Base-by-base conservation (phyloP, 805 yeast species). In the Cyberlindnera euphorbiiphila region DNA sequence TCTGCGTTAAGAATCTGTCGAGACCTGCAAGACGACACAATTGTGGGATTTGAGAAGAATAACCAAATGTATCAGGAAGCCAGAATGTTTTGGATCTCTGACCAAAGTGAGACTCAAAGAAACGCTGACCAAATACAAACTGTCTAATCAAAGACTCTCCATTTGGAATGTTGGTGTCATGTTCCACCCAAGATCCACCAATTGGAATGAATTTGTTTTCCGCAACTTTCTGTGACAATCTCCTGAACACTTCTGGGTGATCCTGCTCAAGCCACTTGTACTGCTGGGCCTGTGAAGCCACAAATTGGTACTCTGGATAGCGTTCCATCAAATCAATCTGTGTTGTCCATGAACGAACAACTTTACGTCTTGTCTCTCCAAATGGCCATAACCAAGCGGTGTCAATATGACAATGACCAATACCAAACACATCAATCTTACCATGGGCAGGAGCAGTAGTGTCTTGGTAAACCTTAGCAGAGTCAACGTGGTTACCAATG, bases 301-400 rank as follows among this genome's bases (percentile, higher is more conserved):
- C 97, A 64, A 91, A 91, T 16, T 80, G 78, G 57, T 86, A 89
- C 64, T 93, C 98, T 0, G 98, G 97, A 50, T 87, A 91, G 49
- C 78, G 70, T 37, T 87, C 91, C 54, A 93, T 76, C 32, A 93
- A 62, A 37, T 86, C 81, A 35, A 91, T 66, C 64, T 91, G 98
- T 9, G 96, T 78, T 0, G 96, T 81, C 98, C 98, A 91, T 6
- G 96, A 86, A 47, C 98, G 73, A 3, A 89, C 96, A 38, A 91
- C 77, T 57, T 91, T 91, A 36, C 98, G 75, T 51, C 85, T 81
- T 2, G 98, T 87, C 59, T 93, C 97, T 3, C 95, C 97, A 68
- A 83, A 91, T n/a, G 97, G 98, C 98, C 98, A 91, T 41, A 88
- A 69, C 98, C 98, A 91, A 12, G 98, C 98, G 13, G 98, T 91